Evolutionary conservation across 345 rosid genomes (phyloP).

Genomic region (Raphanus raphanistrum): DNA sequence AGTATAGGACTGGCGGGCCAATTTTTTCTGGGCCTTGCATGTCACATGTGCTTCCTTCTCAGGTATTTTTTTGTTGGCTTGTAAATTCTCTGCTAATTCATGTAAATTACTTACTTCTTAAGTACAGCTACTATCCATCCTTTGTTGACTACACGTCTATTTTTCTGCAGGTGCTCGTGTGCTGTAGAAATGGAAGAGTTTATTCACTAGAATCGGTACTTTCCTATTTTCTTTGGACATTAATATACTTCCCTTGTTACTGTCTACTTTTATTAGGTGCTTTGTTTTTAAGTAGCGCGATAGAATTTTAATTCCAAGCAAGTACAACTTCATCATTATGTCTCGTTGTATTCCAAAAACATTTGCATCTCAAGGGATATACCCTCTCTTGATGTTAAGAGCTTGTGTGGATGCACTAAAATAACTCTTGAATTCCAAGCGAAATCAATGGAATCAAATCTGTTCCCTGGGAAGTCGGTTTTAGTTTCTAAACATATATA

Average conservation of each 20-base stretch:
- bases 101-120: constrained; percentile 11
- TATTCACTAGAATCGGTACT: constrained; percentile 71
- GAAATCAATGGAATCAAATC: not conserved
- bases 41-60: constrained; percentile 67
- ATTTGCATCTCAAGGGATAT: not conserved
- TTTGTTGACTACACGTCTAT: constrained; percentile 1
- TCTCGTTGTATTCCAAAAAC: not conserved
- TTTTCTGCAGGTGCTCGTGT: constrained; percentile 65
- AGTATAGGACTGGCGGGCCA: constrained; percentile 80
- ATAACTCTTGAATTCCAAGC: not conserved
- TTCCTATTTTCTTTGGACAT: constrained; percentile 8
- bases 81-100: not conserved
- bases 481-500: not conserved
- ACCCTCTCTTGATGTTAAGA: too few species aligned
- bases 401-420: not conserved
- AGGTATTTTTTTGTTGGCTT: constrained; percentile 50
- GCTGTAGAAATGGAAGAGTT: constrained; percentile 81
- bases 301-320: constrained; percentile 1
- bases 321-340: constrained; percentile 13
- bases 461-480: not conserved
- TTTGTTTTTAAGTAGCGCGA: not conserved
- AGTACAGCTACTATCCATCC: not conserved
- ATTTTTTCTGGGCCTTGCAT: constrained; percentile 84
- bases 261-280: not conserved
- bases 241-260: not conserved